Base-by-base conservation (phyloP, 1,139 yeast genomes). In the Hyphopichia khmerensis region DNA sequence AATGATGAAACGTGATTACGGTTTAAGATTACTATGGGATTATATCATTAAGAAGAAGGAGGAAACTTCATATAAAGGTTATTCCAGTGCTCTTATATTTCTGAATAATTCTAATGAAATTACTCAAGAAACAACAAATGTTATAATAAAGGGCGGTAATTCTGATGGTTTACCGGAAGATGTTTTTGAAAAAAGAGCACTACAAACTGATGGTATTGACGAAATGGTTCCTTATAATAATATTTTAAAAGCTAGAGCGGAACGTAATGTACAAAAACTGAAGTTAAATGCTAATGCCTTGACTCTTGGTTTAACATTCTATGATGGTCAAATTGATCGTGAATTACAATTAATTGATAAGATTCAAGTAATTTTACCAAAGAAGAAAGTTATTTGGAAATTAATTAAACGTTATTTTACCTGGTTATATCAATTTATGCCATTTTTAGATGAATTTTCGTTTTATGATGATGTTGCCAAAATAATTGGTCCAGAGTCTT, bases 1-100 rank as follows among this genome's bases (percentile, higher is more conserved):
- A 0, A 40, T 75, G 18, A 61, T 79, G 60, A 69, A 70, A 44
- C 71, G 71, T 43, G 87, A 81, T 52, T 66, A 65, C 1, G 80
- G 69, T 18, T 56, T 77, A 31, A 57, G 62, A 15, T 38, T 61
- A 16, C 52, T 69, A 14, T 67, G 72, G 71, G 60, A 64, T 27
- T 57, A 60, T 45, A 53, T 69, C 13, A 35, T 57, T 17, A 59
- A 58, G 21, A 49, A 52, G 33, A 62, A 59, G 39, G 65, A 59
- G 40, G 58, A 56, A 32, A 57, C 49, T 34, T 51, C 59, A 17
- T 15, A 15, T 13, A 33, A 33, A 33, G 36, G 17, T 4, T 49
- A 50, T 13, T 50, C 54, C 18, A 38, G 43, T 6, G 56, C 53
- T 3, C 47, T 57, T 21, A 49, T 59, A 3, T 59, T 59, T 42